Evolutionary conservation across 768 basidiomycete species (phyloP), one percentile per base, ranked within the genome.

Genomic region (Hygrocybe punicea): DNA sequence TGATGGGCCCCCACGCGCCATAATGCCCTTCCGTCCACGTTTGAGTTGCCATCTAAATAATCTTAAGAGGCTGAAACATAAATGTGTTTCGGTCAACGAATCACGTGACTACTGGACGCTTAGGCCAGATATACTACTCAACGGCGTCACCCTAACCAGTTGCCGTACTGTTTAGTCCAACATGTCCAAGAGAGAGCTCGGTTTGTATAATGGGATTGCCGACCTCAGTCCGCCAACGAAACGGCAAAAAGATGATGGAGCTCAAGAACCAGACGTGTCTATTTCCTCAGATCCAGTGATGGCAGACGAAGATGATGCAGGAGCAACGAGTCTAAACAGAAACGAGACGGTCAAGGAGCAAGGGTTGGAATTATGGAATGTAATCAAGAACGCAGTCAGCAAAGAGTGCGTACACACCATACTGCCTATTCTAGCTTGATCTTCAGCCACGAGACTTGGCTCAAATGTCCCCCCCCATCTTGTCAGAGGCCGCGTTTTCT

Each of bases 361-460:
- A 67, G 89, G 85, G 45, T 69, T 85, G 73, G 81, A 78, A 72
- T 71, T 91, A 75, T 91, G 87, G 86, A 83, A 86, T 68, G 82
- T 81, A 37, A 79, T 92, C 70, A 89, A 83, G 80, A 87, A 89
- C 71, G 90, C 88, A 67, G 84, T 84, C 69, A 87, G 85, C 78
- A 89, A 89, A 81, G 89, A 91, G 91, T 92, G 81, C 80, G 89
- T 88, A 75, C 40, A 42, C 40, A 75, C 77, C 72, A 68, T 67
- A 73, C 70, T 67, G 68, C 69, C 63, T 74, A 73, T 67, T n/a
- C n/a, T n/a, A n/a, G n/a, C n/a, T 70, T 68, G 69, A 67, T 72
- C 67, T 70, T 72, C 66, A 58, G 65, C 62, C 67, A 62, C 61
- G 63, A 62, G 57, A 60, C 64, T 59, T 59, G 56, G 55, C 60